Evolutionary conservation across 176 grass and related monocot genomes (phyloP).

Genomic region (Saccharum spontaneum): DNA sequence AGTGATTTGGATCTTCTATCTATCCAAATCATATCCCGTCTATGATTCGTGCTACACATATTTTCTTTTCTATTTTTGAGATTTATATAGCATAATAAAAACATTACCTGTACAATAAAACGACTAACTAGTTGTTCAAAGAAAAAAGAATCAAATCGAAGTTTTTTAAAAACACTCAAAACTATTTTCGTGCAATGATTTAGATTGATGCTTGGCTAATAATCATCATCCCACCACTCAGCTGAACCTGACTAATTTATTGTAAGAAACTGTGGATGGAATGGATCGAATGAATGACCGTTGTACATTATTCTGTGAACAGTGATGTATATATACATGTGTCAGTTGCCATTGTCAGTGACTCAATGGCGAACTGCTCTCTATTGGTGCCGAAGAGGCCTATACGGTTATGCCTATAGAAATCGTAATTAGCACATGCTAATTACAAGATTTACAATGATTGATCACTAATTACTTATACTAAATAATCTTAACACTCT

Average conservation of each 20-base stretch:
- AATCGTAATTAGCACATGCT: no score
- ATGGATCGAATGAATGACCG: no score
- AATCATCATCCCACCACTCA: neutral
- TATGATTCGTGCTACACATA: neutral
- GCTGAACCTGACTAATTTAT: neutral
- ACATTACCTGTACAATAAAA: neutral
- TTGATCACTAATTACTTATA: no score
- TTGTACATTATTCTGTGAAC: no score
- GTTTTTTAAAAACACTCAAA: neutral
- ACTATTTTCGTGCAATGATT: neutral
- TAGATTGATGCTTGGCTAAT: neutral
- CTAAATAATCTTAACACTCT: no score
- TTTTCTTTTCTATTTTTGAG: neutral
- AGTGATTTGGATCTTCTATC: neutral
- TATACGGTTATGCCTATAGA: no score
- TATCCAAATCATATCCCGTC: neutral
- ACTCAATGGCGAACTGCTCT: no score
- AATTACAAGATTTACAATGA: no score
- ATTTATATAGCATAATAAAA: neutral
- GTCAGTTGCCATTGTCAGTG: no score
- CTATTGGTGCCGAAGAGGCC: no score
- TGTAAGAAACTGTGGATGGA: no score
- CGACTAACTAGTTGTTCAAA: neutral
- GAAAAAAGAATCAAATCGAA: neutral
- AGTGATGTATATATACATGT: no score